A percentile compares a stretch with the other conserved stretches of the same genome.
These are phyloP conservation scores for Pinus taeda DNA, from an alignment of 75 land plant species.

Conservation along the genomic window DNA sequence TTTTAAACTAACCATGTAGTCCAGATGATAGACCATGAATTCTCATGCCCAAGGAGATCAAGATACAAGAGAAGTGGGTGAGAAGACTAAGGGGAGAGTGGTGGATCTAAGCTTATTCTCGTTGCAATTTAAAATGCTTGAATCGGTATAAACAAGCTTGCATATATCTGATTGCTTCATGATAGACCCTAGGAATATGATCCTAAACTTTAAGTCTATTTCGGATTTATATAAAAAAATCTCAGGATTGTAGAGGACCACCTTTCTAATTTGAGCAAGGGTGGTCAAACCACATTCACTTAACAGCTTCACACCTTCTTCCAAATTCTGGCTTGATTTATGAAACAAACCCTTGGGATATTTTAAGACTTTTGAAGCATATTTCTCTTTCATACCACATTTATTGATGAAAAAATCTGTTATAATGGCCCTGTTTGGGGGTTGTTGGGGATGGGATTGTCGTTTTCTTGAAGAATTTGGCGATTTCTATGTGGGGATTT, in stretches of 20 bases:
- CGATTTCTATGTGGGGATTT: no score
- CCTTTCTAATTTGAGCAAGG: conserved; percentile 4
- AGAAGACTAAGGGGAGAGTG: no score
- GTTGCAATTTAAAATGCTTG: no score
- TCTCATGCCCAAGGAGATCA: no score
- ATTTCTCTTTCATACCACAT: neutral
- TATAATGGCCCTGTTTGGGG: neutral
- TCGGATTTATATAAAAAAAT: conserved; percentile 1
- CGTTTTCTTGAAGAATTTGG: no score
- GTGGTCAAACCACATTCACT: neutral
- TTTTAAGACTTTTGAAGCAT: neutral
- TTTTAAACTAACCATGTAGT: no score
- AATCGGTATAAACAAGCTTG: neutral
- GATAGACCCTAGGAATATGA: conserved; percentile 8
- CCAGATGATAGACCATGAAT: no score
- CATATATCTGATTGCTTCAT: neutral
- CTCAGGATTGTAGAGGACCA: conserved; percentile 1
- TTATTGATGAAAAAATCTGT: neutral
- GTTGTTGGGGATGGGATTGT: neutral
- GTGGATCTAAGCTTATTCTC: neutral
- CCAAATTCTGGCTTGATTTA: neutral
- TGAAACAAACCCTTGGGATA: neutral
- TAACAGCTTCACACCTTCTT: neutral
- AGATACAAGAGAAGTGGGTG: no score
- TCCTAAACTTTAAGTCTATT: conserved; percentile 14